A percentile compares a stretch with the other conserved stretches of the same genome.
These are phyloP conservation scores for Dryas alaskensis DNA, from an alignment of 306 rosid species.

Conservation along the genomic window DNA sequence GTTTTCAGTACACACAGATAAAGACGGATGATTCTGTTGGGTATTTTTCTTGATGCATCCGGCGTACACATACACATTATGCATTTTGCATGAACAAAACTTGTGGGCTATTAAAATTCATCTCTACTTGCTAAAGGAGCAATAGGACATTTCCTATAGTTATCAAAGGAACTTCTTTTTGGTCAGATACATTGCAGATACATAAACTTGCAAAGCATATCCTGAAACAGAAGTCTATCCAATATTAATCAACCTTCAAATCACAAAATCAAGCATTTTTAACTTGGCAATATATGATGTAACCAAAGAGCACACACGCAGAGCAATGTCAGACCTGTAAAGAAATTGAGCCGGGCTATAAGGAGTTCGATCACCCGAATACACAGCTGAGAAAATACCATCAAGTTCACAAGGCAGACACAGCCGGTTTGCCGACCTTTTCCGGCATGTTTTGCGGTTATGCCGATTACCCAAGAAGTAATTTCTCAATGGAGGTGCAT, in stretches of 20 bases:
- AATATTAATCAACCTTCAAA: conserved; percentile 17
- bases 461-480: conserved; percentile 76
- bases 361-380: conserved; percentile 41
- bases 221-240: conserved; percentile 16
- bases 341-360: conserved; percentile 47
- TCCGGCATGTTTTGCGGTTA: conserved; percentile 51
- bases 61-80: conserved; percentile 14
- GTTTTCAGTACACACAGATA: background rate
- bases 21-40: conserved; percentile 4
- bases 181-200: background rate
- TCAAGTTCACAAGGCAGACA: conserved; percentile 44
- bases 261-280: conserved; percentile 3
- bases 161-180: conserved; percentile 3
- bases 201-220: background rate
- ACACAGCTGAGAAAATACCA: conserved; percentile 37
- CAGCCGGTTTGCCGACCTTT: conserved; percentile 37
- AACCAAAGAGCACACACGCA: conserved; percentile 13
- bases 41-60: conserved; percentile 2
- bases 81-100: conserved; percentile 1
- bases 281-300: conserved; percentile 19
- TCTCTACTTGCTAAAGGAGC: conserved; percentile 19
- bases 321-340: conserved; percentile 49
- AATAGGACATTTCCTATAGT: background rate
- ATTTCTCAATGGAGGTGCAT: conserved; percentile 69
- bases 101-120: conserved; percentile 16